phyloP scores from a whole-genome alignment of 2,329 filamentous ascomycete species.

The Lachnellula occidentalis region DNA sequence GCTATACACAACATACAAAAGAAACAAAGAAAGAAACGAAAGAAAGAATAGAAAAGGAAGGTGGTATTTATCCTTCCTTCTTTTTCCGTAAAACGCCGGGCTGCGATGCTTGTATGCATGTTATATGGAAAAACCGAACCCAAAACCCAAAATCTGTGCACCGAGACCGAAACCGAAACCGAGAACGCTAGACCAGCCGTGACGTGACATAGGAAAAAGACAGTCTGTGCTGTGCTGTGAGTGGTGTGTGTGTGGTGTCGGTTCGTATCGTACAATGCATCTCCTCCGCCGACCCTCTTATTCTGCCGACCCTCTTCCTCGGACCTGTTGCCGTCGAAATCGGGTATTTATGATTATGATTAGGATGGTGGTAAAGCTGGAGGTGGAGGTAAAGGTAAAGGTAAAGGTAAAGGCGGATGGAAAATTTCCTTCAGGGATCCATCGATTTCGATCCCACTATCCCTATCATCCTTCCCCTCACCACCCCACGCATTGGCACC shows the following conservation, averaged over 20 bases:
- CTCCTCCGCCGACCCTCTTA: no score
- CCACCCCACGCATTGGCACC: constrained; percentile 22
- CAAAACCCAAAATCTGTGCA: no score
- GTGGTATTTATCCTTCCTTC: no score
- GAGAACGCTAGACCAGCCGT: neutral
- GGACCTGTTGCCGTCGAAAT: no score
- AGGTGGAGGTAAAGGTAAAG: neutral
- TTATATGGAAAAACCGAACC: no score
- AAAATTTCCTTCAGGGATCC: constrained; percentile 7
- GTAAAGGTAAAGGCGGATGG: neutral
- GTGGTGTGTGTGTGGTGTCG: neutral
- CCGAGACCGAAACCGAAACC: neutral
- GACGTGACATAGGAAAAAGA: neutral
- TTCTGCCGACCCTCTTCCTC: neutral
- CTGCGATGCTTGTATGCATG: no score
- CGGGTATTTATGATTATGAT: neutral
- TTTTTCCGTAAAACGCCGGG: no score
- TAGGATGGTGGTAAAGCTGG: neutral
- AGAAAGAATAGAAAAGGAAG: no score
- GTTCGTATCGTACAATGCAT: neutral
- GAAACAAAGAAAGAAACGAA: no score
- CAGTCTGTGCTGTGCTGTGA: neutral
- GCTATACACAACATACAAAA: no score
- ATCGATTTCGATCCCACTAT: constrained; percentile 27
- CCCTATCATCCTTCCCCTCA: constrained; percentile 24